Evolutionary conservation across 23 red algal genomes (phyloP).

Genomic region (Gracilaria domingensis): DNA sequence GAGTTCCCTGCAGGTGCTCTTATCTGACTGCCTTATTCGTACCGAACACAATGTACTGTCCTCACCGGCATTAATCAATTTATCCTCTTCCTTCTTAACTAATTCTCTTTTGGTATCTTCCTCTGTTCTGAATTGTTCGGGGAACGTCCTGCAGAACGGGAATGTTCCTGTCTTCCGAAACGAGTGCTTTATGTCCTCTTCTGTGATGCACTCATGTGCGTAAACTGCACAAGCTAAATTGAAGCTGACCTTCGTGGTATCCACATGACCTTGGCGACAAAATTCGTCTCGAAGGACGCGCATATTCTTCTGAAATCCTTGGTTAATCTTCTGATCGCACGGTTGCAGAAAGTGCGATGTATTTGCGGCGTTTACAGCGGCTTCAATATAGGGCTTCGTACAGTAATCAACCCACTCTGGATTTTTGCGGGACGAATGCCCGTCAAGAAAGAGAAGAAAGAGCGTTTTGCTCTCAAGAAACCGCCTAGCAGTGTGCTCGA

Average conservation of each 20-base stretch:
- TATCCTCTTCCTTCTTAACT: not conserved
- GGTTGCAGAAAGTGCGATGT: no score
- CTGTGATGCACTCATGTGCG: not conserved
- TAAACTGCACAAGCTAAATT: constrained; percentile 9
- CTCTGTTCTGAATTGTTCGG: not conserved
- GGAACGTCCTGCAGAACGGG: constrained; percentile 20
- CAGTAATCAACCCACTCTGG: no score
- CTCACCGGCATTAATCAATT: not conserved
- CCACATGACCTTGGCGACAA: not conserved
- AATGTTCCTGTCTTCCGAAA: constrained; percentile 27
- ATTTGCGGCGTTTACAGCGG: no score
- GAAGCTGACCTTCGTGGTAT: constrained; percentile 11
- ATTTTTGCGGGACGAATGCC: constrained; percentile 24
- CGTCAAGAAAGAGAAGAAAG: constrained; percentile 31
- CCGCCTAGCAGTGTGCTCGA: not conserved
- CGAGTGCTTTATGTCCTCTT: not conserved
- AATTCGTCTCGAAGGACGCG: not conserved
- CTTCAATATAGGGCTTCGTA: no score
- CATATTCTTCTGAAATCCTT: constrained; percentile 44
- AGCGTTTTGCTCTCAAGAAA: not conserved
- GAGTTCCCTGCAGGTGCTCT: not conserved
- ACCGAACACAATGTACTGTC: not conserved
- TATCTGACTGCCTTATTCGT: not conserved
- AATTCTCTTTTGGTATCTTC: not conserved
- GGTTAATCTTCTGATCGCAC: constrained; percentile 40